phyloP scores from a whole-genome alignment of 768 basidiomycete species.

The Harrya chromipes region DNA sequence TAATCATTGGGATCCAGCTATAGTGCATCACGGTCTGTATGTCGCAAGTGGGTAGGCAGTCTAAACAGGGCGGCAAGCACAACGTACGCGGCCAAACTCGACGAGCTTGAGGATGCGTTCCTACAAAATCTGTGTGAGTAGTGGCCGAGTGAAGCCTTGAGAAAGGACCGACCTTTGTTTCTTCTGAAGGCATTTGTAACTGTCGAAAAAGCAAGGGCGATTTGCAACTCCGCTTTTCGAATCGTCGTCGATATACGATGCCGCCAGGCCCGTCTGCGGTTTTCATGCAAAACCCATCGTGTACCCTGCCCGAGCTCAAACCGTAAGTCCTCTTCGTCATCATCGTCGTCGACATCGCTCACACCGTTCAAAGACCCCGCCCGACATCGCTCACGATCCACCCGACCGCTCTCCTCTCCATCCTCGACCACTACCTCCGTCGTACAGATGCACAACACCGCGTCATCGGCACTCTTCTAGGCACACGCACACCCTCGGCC shows the following conservation, averaged over 20 bases:
- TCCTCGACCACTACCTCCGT: slow-evolving; percentile 95
- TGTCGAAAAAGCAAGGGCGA: slow-evolving; percentile 5
- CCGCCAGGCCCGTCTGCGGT: slow-evolving; percentile 48
- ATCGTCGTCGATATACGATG: slow-evolving; percentile 32
- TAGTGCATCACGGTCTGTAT: slow-evolving; percentile 85
- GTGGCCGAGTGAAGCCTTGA: background rate
- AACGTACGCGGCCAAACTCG: slow-evolving; percentile 75
- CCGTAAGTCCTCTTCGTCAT: slow-evolving; percentile 29
- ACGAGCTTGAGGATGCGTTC: slow-evolving; percentile 81
- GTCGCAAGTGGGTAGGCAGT: slow-evolving; percentile 1
- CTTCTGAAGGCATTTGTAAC: slow-evolving; percentile 79
- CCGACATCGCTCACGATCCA: slow-evolving; percentile 79
- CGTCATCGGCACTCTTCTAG: slow-evolving; percentile 94
- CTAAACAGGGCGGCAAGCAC: background rate
- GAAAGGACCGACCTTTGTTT: slow-evolving; percentile 65
- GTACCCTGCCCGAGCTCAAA: slow-evolving; percentile 27
- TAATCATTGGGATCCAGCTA: slow-evolving; percentile 95
- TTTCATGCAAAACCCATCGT: slow-evolving; percentile 35
- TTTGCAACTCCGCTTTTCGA: slow-evolving; percentile 32
- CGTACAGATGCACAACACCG: slow-evolving; percentile 77
- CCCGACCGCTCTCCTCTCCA: slow-evolving; percentile 89
- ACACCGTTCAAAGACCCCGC: slow-evolving; percentile 47
- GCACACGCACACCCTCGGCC: slow-evolving; percentile 58
- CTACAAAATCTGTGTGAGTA: slow-evolving; percentile 24
- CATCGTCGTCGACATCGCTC: background rate